Base-by-base conservation (phyloP, 2,329 filamentous ascomycete genomes). In the Fusarium sterilihyphosum region DNA sequence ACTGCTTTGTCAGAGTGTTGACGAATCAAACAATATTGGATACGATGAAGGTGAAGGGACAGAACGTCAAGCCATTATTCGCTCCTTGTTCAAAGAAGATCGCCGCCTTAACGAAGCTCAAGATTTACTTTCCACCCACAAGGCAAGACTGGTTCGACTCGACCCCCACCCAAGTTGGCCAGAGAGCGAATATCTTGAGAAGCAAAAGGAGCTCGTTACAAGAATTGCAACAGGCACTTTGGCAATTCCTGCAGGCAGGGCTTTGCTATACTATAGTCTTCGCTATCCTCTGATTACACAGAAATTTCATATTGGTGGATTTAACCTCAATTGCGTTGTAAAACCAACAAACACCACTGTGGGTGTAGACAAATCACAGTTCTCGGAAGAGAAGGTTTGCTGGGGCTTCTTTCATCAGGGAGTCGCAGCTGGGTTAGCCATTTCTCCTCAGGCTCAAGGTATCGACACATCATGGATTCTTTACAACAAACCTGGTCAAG, bases 331-430 rank as follows among this genome's bases (percentile, higher is more conserved):
- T 61, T 98, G 95, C 79, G 87, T 96, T 14, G 95, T 99, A 86
- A 96, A 95, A 80, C 96, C 97, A 6, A 92, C 93, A 70, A 96
- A 97, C 73, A 95, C 95, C 41, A 97, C 94, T 5, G 93, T 99
- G 37, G 95, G 94, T n/a, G 95, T 96, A 12, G 96, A 99, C 80
- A 94, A 96, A 78, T 88, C 89, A 11, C 87, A 92, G 6, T 97
- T 97, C 78, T 96, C 94, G 0, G 96, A 99, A 83, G 96, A 99
- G 78, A 98, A 97, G 82, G 94, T 98, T 46, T 96, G 94, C 80
- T 99, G 96, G 96, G 95, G 96, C 2, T 99, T 98, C 83, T 99
- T 99, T 83, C 96, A 99, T 81, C 94, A 97, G 67, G 96, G 96
- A 12, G 96, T 97, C 37, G 93, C 96, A n/a, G 94, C 94, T 31